These are phyloP conservation scores for Arctium minus DNA, from an alignment of 129 eudicot genomes.

Conservation along the genomic window DNA sequence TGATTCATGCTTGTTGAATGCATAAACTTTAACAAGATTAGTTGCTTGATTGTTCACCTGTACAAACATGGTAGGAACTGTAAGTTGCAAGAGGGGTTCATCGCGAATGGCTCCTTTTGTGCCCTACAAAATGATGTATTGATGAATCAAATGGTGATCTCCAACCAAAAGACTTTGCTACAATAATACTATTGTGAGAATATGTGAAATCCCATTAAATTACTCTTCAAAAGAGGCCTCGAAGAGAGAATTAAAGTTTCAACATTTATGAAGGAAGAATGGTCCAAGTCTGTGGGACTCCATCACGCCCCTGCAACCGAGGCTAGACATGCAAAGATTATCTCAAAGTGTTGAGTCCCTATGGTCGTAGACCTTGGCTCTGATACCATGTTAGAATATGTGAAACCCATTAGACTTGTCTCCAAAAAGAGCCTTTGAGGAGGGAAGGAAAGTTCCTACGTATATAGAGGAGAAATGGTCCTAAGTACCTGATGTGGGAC, in stretches of 20 bases:
- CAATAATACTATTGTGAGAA: neutral
- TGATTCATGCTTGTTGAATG: no score
- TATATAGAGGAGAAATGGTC: neutral
- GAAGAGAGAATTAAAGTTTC: neutral
- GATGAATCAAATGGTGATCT: constrained; percentile 1
- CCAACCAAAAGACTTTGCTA: neutral
- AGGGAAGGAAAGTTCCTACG: neutral
- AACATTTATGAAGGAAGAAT: neutral
- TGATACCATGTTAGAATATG: no score
- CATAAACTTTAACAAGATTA: neutral
- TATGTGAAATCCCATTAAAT: neutral
- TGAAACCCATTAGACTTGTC: neutral
- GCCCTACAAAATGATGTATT: constrained; percentile 42
- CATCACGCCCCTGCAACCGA: neutral
- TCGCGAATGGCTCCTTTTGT: constrained; percentile 69
- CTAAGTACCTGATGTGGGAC: neutral
- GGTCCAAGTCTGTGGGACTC: neutral
- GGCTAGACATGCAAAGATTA: neutral
- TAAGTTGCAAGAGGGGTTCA: constrained; percentile 61
- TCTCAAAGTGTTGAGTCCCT: neutral
- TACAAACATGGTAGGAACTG: constrained; percentile 77
- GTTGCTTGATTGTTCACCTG: constrained; percentile 45
- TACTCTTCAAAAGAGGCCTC: neutral
- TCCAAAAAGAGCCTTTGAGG: neutral
- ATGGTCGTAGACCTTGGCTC: no score